Base-by-base conservation (phyloP, 139 green algal genomes). In the Tetraselmis chui region DNA sequence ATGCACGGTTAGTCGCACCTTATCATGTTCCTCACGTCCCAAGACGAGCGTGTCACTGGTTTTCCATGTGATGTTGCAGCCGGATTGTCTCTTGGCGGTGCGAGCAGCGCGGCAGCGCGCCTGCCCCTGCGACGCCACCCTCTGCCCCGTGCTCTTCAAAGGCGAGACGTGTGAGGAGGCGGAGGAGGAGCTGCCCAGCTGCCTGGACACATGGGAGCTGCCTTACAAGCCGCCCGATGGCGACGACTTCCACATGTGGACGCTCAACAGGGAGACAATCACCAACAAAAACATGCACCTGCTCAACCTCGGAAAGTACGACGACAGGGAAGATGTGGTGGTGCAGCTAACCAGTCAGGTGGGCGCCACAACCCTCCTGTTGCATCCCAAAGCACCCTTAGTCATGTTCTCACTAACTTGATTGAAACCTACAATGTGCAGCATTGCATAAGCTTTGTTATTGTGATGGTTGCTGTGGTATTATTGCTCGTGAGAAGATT, bases 141-240 rank as follows among this genome's bases (percentile, higher is more conserved):
- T 77, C 28, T 83, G 80, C 80, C 80, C 80, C 2, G 80, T 83
- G 28, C 77, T 83, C 18, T 83, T 75, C 80, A 83, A 28, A 26
- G 80, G 80, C 28, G 59, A 83, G 58, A 28, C 29, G 23, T 83
- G 80, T 59, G 74, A 77, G 28, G n/a, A 45, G 25, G 11, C n/a
- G 59, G 30, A 59, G 29, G 80, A 83, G 28, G 30, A 78, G n/a
- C 26, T 83, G 18, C 80, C 80, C 23, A 22, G 79, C n/a, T 83
- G 80, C 80, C 80, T 83, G 27, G 45, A 58, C 30, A 27, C 80
- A 5, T 83, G 32, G 32, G 77, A 79, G 26, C 2, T 59, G 29
- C 80, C 80, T 1, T 83, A 79, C 59, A 32, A 23, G 58, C 25
- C 22, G 18, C 11, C 18, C 11, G 45, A 67, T 67, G 45, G 45